A percentile compares a stretch with the other conserved stretches of the same genome.
Evolutionary conservation across 2,329 filamentous ascomycete species (phyloP).

Genomic region (Xylaria sp.): DNA sequence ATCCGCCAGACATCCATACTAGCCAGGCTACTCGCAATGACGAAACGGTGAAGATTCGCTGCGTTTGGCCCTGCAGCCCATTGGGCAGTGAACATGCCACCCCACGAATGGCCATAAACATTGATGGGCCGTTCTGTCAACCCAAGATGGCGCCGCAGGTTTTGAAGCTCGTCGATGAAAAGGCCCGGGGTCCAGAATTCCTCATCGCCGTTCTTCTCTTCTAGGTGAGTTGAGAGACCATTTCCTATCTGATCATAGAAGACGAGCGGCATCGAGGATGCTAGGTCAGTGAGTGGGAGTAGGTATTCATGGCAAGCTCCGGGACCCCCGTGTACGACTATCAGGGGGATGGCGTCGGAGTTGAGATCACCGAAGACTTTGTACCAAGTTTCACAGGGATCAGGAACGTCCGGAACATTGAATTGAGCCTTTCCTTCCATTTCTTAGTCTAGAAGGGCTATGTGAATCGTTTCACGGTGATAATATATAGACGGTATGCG

Average conservation of each 20-base stretch:
- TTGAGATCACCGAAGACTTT: constrained; percentile 20
- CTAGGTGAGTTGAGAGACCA: constrained; percentile 39
- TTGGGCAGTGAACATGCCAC: constrained; percentile 60
- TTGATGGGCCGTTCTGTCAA: constrained; percentile 61
- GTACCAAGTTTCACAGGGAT: constrained; percentile 16
- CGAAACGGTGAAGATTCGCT: constrained; percentile 43
- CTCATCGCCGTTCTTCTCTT: constrained; percentile 31
- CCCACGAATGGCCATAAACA: constrained; percentile 59
- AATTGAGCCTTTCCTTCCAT: neutral
- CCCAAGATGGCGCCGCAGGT: constrained; percentile 38
- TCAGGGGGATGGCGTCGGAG: neutral
- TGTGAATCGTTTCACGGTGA: too few species aligned
- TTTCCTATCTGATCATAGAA: constrained; percentile 41
- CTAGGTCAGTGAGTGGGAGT: constrained; percentile 28
- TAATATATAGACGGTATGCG: too few species aligned
- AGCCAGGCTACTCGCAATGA: constrained; percentile 49
- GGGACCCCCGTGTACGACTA: constrained; percentile 17
- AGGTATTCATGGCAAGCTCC: constrained; percentile 38
- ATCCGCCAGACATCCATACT: constrained; percentile 47
- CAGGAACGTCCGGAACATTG: neutral
- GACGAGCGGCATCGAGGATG: constrained; percentile 2
- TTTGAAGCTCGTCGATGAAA: constrained; percentile 40
- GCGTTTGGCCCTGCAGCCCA: constrained; percentile 51
- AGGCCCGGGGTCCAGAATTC: constrained; percentile 36
- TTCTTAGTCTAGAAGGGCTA: too few species aligned